Conservation (phyloP, 768 basidiomycete species). For the Boletus fagicola region DNA sequence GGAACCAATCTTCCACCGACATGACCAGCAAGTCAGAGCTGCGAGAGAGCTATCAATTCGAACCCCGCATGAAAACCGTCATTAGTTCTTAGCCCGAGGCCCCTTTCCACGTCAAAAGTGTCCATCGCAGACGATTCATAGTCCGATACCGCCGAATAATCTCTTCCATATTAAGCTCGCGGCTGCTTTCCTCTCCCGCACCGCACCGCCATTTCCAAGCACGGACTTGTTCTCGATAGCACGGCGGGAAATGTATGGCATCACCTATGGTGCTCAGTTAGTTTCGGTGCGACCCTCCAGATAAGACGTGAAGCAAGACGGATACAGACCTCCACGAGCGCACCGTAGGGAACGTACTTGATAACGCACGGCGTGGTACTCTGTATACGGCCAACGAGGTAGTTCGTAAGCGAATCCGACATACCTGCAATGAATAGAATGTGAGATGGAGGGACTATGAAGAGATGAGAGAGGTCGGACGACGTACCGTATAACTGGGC, state of each 20-base stretch:
- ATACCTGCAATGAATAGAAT: slow-evolving; percentile 53
- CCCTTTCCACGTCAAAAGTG: neutral
- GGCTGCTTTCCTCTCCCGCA: slow-evolving; percentile 32
- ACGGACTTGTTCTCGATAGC: slow-evolving; percentile 94
- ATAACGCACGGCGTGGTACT: slow-evolving; percentile 65
- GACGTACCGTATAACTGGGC: slow-evolving; percentile 80
- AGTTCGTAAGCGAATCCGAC: slow-evolving; percentile 77
- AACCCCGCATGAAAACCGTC: neutral
- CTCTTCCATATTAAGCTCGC: slow-evolving; percentile 31
- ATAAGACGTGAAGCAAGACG: neutral
- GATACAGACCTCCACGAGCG: slow-evolving; percentile 54
- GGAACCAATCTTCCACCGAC: neutral
- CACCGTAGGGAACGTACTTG: slow-evolving; percentile 83
- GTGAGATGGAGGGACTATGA: neutral
- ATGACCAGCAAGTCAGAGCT: neutral
- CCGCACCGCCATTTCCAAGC: slow-evolving; percentile 69
- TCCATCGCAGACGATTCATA: slow-evolving; percentile 14
- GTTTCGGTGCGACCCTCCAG: too few relatives aligned
- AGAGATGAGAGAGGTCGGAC: slow-evolving; percentile 14
- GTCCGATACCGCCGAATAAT: slow-evolving; percentile 29
- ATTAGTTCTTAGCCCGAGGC: neutral
- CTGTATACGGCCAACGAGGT: slow-evolving; percentile 55
- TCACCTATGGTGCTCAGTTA: slow-evolving; percentile 47
- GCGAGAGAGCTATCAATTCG: neutral
- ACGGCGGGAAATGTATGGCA: slow-evolving; percentile 86